Base-by-base conservation (phyloP, 2,329 filamentous ascomycete species). In the Fusarium sp. region DNA sequence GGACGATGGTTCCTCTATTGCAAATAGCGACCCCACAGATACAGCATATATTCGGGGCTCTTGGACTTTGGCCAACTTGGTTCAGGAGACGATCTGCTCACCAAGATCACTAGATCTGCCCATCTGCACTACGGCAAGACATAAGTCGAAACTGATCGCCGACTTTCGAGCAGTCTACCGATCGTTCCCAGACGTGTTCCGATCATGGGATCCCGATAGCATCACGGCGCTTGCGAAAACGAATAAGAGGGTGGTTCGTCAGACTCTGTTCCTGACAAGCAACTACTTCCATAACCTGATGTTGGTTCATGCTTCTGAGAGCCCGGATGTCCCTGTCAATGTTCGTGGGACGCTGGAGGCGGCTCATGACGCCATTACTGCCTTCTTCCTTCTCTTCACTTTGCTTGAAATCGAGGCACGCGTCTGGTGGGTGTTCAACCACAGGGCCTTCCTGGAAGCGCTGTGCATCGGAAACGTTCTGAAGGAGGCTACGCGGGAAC, bases 341-440 rank as follows among this genome's bases (percentile, higher is more conserved):
- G 82, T 91, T 19, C 83, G 88, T 19, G 89, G 87, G 6, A 91
- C 91, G 4, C 80, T 94, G 14, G 91, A 94, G 76, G 90, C 91
- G 0, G 91, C 91, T 0, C 89, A 93, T 70, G 90, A 91, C 74
- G 91, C 91, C 6, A 87, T 95, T 45, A 85, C 84, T 43, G 83
- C 90, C 2, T 95, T 94, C 75, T 94, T 94, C 76, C 83, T 93
- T 57, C 83, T 94, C 8, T 92, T 89, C 77, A 82, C 81, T 36
- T 79, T 92, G 14, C 88, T 94, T 64, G 87, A 90, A 68, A 82
- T 82, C 17, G 92, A 95, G 79, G 90, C 91, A 2, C 85, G 89
- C 15, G 91, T 94, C 1, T 94, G 91, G 91, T 95, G 91, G 91
- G 91, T 93, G 1, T 93, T 94, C 69, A 92, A 93, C 75, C 92